phyloP scores from a whole-genome alignment of 1,139 yeast species.

The Sugiyamaella neomexicana region DNA sequence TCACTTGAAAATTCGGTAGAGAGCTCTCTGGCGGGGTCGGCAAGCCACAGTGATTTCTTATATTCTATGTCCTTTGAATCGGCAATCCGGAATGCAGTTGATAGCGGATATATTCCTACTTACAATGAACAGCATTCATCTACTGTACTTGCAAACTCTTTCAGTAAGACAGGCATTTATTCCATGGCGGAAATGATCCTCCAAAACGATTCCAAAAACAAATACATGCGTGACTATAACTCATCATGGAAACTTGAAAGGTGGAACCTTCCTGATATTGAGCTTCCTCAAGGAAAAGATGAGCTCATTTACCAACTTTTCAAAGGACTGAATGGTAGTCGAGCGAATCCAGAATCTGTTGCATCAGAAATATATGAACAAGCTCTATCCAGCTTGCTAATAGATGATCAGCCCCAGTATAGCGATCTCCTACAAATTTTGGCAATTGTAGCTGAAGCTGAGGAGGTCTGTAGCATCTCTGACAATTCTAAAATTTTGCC shows the following conservation, averaged over 20 bases:
- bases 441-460: slow-evolving; percentile 16
- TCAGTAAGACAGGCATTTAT: slow-evolving; percentile 49
- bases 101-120: slow-evolving; percentile 2
- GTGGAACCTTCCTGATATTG: slow-evolving; percentile 64
- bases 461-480: slow-evolving; percentile 16
- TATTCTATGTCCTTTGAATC: slow-evolving; percentile 53
- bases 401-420: slow-evolving; percentile 15
- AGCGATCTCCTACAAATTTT: slow-evolving; percentile 22
- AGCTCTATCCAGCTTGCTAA: slow-evolving; percentile 2
- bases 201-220: slow-evolving; percentile 5
- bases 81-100: slow-evolving; percentile 53
- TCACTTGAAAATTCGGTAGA: slow-evolving; percentile 54
- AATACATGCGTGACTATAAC: slow-evolving; percentile 36
- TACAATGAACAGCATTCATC: not conserved
- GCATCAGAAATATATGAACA: slow-evolving; percentile 23
- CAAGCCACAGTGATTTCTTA: slow-evolving; percentile 26
- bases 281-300: slow-evolving; percentile 41
- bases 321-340: slow-evolving; percentile 44
- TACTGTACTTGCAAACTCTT: slow-evolving; percentile 34
- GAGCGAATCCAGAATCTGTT: not conserved
- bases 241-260: slow-evolving; percentile 71
- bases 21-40: slow-evolving; percentile 22
- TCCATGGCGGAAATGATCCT: slow-evolving; percentile 47
- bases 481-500: not conserved
- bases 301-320: slow-evolving; percentile 51